phyloP scores from a whole-genome alignment of 495 filamentous ascomycete genomes.

The Opeltia flavorubescens region DNA sequence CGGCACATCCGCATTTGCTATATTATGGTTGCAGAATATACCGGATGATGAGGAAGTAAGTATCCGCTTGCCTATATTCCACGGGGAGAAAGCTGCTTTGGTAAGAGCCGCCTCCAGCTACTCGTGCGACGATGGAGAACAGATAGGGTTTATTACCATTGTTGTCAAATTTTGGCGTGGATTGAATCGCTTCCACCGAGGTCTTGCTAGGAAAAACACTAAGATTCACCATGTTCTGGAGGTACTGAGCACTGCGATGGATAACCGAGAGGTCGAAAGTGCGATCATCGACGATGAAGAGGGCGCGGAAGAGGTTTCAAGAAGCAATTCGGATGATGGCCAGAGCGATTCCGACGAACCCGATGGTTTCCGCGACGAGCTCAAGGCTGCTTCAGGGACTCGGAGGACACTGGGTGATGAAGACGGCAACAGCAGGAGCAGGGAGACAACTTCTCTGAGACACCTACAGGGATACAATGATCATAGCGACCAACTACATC shows the following conservation, averaged over 20 bases:
- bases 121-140: slow-evolving; percentile 24
- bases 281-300: slow-evolving; percentile 11
- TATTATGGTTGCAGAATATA: slow-evolving; percentile 53
- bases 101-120: slow-evolving; percentile 23
- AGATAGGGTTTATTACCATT: slow-evolving; percentile 40
- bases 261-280: slow-evolving; percentile 19
- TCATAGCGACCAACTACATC: slow-evolving; percentile 26
- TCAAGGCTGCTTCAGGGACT: too few species aligned
- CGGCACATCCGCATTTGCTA: slow-evolving; percentile 43
- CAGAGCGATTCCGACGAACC: neutral
- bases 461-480: slow-evolving; percentile 27
- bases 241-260: slow-evolving; percentile 44
- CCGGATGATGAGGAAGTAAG: slow-evolving; percentile 46
- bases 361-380: too few species aligned
- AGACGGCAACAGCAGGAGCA: neutral
- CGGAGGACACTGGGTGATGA: too few species aligned
- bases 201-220: slow-evolving; percentile 31
- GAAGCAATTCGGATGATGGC: slow-evolving; percentile 10
- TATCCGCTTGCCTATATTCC: slow-evolving; percentile 42
- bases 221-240: slow-evolving; percentile 46
- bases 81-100: slow-evolving; percentile 31
- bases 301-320: neutral
- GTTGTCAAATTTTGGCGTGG: slow-evolving; percentile 41
- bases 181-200: slow-evolving; percentile 40
- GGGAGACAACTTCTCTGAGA: slow-evolving; percentile 17